Base-by-base conservation (phyloP, 225 moss, liverwort and hornwort species). In the Polytrichum commune region DNA sequence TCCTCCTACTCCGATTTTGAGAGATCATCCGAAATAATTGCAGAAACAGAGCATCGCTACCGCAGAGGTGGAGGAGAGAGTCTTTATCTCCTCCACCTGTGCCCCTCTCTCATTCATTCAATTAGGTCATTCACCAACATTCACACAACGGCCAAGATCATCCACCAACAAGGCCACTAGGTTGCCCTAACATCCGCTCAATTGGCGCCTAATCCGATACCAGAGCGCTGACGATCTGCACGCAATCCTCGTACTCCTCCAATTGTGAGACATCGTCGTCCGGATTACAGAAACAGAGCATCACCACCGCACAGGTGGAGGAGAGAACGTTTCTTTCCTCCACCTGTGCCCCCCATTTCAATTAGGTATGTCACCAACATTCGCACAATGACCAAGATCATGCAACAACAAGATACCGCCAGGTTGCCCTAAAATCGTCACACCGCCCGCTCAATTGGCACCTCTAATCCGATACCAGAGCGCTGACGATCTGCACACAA, bases 351-450 rank as follows among this genome's bases (percentile, higher is more conserved):
- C 46, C 46, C 46, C 46, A 13, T 71, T 24, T 27, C 62, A 25
- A 3, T 53, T 30, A 62, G 30, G 53, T 65, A 26, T 56, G 38
- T 64, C 65, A 30, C 16, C 72, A 76, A 63, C 61, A 46, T 46
- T 29, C 55, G 35, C 30, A 30, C 69, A 27, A 60, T 23, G 38
- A n/a, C 38, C 24, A 27, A 9, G 8, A 68, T 25, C 71, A 65
- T 54, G 61, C 62, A 46, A 28, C 7, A 55, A 20, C 63, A 46
- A 27, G 23, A 63, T 24, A 72, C 46, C 46, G 4, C 46, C 16
- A 46, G 10, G 46, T 46, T 46, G 46, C 46, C 46, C 46, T 46
- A 46, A 46, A 13, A 46, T 46, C 46, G 16, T 4, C 46, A 10
- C 16, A 46, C 38, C 46, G 46, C 46, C 46, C 46, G 46, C 46